Base-by-base conservation (phyloP, 2,329 filamentous ascomycete genomes). In the Fusarium pseudoanthophilum region DNA sequence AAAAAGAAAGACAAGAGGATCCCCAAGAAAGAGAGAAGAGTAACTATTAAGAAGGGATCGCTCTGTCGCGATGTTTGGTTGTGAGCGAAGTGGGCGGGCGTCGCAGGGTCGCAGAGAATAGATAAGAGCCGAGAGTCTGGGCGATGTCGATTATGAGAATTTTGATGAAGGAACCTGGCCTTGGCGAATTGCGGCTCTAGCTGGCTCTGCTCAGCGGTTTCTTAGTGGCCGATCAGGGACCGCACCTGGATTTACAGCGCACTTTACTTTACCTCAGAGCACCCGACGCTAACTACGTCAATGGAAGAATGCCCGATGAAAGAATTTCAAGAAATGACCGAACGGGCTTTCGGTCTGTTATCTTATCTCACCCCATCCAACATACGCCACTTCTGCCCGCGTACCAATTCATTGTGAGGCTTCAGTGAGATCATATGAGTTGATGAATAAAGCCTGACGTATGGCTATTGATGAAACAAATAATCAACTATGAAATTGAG, bases 131-230 rank as follows among this genome's bases (percentile, higher is more conserved):
- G 56, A 59, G 55, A 69, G 64, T 42, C 65, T 68, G 49, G 63
- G 43, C 51, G 55, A 60, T 60, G 64, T 74, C 71, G 67, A 40
- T 71, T 73, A 60, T 72, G 67, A 74, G 68, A 74, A 72, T 72
- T 74, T 74, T 74, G 71, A 72, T 51, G 58, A 46, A 49, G 55
- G 40, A 36, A 48, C 55, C 16, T 24, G 45, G 58, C 46, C 49
- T 63, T 69, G 43, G 45, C 67, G 59, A 64, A 74, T 73, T 71
- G 67, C 71, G 71, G 67, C 67, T 74, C 61, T 73, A 67, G 65
- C 32, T 62, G 70, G 32, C 57, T 61, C 56, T 51, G 55, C 40
- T 59, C 60, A 71, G 67, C 39, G 71, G 59, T 59, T 43, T 71
- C 43, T 62, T 56, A 72, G 70, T 70, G 62, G 66, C 18, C 20